These are phyloP conservation scores for Colletotrichum zoysiae DNA, from an alignment of 2,329 filamentous ascomycete genomes.

Conservation along the genomic window DNA sequence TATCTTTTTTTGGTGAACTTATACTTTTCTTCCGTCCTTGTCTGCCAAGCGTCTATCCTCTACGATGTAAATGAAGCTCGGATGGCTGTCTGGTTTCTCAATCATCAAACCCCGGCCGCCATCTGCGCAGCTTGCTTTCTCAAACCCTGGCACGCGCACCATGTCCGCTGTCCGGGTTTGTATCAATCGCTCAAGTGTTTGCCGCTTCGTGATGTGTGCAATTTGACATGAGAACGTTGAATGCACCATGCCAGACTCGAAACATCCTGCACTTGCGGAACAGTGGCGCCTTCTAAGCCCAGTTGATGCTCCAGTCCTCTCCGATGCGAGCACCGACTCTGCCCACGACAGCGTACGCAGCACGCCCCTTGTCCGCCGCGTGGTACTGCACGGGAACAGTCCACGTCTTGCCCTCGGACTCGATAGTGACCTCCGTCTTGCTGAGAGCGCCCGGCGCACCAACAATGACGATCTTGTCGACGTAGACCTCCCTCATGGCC, in stretches of 20 bases:
- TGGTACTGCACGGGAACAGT: conserved; percentile 72
- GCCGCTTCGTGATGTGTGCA: not conserved
- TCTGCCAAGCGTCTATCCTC: conserved; percentile 17
- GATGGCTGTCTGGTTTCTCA: not conserved
- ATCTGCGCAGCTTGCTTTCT: conserved; percentile 25
- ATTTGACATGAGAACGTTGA: too few species aligned
- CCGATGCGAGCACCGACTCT: conserved; percentile 65
- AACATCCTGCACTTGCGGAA: not conserved
- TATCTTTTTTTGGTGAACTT: not conserved
- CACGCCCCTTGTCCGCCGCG: conserved; percentile 59
- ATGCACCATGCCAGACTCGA: not conserved
- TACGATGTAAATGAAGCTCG: not conserved
- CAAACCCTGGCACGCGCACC: conserved; percentile 14
- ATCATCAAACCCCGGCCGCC: conserved; percentile 21
- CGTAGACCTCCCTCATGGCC: conserved; percentile 79
- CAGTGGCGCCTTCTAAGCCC: conserved; percentile 43
- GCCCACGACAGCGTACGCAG: conserved; percentile 66
- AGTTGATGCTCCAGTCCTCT: conserved; percentile 64
- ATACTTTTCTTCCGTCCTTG: not conserved
- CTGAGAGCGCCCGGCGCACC: conserved; percentile 81
- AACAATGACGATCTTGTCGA: conserved; percentile 88
- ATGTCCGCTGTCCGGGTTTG: conserved; percentile 16
- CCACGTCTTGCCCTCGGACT: conserved; percentile 64
- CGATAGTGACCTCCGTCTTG: conserved; percentile 69
- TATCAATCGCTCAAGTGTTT: conserved; percentile 4